Conservation (phyloP, 2,329 filamentous ascomycete genomes). For the Hymenoscyphus scutula region DNA sequence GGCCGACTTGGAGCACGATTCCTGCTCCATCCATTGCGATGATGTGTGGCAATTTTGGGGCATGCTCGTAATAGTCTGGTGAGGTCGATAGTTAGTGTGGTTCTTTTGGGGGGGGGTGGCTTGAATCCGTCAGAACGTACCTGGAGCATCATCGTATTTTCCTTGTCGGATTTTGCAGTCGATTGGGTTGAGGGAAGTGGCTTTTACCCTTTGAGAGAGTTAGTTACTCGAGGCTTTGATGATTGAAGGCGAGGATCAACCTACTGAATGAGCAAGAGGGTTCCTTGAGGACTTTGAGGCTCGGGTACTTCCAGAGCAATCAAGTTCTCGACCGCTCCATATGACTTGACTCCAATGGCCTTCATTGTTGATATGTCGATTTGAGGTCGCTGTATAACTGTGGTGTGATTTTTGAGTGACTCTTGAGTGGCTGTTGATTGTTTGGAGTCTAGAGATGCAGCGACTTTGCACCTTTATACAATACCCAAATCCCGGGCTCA, state of each 20-base stretch:
- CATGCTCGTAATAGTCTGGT: conserved; percentile 37
- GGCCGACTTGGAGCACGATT: conserved; percentile 38
- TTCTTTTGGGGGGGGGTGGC: background rate
- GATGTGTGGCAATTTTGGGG: conserved; percentile 37
- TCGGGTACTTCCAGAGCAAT: conserved; percentile 6
- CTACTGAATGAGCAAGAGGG: conserved; percentile 39
- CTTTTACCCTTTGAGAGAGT: conserved; percentile 34
- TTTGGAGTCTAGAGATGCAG: background rate
- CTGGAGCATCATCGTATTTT: conserved; percentile 39
- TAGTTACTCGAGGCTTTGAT: background rate
- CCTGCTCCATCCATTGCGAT: conserved; percentile 46
- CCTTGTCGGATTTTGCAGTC: conserved; percentile 39
- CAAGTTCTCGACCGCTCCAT: conserved; percentile 5
- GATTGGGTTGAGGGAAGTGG: conserved; percentile 41
- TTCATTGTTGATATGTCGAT: background rate
- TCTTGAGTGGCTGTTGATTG: background rate
- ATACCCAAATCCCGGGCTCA: too few species aligned
- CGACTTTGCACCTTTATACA: background rate
- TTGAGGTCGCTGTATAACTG: background rate
- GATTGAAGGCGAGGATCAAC: conserved; percentile 4
- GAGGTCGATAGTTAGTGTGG: background rate
- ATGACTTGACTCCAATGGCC: conserved; percentile 3
- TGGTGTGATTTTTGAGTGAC: background rate
- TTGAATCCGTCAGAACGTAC: background rate
- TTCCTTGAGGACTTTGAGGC: conserved; percentile 27